A percentile compares a stretch with the other conserved stretches of the same genome.
phyloP scores from a whole-genome alignment of 2,329 filamentous ascomycete species.

The Fusarium haematococcum region DNA sequence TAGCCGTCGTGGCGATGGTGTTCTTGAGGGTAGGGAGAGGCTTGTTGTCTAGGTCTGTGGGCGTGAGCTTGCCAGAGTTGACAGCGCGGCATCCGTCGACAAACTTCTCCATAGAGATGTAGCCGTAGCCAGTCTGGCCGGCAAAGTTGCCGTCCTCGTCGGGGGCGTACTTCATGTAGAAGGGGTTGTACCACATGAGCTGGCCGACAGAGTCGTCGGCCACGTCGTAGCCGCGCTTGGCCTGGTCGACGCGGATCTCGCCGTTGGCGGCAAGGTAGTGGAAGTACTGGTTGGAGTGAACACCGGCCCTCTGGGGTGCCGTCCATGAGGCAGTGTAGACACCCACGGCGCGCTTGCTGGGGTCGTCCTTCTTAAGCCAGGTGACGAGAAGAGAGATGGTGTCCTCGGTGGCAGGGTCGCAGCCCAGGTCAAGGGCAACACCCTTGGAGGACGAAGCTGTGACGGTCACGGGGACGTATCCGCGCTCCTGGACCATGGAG shows the following conservation, averaged over 20 bases:
- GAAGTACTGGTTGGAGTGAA: conserved; percentile 98
- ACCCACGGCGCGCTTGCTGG: conserved; percentile 79
- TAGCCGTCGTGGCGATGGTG: conserved; percentile 91
- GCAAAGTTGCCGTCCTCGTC: conserved; percentile 96
- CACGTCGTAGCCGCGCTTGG: conserved; percentile 93
- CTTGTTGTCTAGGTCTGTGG: conserved; percentile 82
- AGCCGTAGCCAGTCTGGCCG: conserved; percentile 92
- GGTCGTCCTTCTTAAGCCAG: conserved; percentile 81
- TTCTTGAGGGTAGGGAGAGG: conserved; percentile 88
- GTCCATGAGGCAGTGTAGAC: conserved; percentile 97
- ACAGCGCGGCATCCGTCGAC: conserved; percentile 85
- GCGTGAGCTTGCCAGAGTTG: conserved; percentile 77
- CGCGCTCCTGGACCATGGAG: conserved; percentile 82
- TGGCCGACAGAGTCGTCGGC: conserved; percentile 80
- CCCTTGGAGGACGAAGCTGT: conserved; percentile 83
- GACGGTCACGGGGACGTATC: conserved; percentile 82
- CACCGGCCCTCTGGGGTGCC: conserved; percentile 89
- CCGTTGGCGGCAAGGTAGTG: conserved; percentile 89
- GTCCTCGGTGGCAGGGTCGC: conserved; percentile 85
- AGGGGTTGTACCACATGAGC: conserved; percentile 91
- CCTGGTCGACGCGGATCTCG: conserved; percentile 91
- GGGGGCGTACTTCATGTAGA: conserved; percentile 94
- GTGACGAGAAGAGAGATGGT: conserved; percentile 92
- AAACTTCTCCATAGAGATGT: conserved; percentile 96
- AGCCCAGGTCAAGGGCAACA: conserved; percentile 82